Base-by-base conservation (phyloP, 1,284 basidiomycete species). In the Pascua sp. region DNA sequence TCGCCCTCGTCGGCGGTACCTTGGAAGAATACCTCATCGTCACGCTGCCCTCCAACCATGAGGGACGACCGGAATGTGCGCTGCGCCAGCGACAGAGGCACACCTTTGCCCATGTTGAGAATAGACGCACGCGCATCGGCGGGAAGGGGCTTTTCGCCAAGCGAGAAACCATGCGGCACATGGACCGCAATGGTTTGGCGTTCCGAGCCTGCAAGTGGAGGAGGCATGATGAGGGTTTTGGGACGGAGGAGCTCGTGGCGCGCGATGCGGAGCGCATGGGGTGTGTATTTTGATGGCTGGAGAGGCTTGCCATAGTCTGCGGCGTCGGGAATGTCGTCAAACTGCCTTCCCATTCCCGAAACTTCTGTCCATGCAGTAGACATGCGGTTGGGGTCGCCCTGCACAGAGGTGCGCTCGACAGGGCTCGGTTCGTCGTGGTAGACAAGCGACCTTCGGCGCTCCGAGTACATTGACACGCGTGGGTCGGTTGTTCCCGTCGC, bases 131-230 rank as follows among this genome's bases (percentile, higher is more conserved):
- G 60, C 12, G 76, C 70, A 13, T 69, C 73, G 9, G 64, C 57
- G 2, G 76, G 76, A 15, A 78, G 61, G 9, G 76, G 76, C 57
- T 73, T 74, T 42, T 71, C 69, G 17, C 76, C 76, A 0, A 69
- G 49, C 2, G 50, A 60, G 45, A 71, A 78, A 0, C 75, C 75
- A 1, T 72, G 70, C 5, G 67, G 67, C 4, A 69, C 57, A 36
- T 68, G 55, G n/a, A 63, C 62, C 5, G 62, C 46, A 11, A 40
- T 24, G 37, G 55, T 47, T 7, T 47, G 40, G 42, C 43, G 40
- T 39, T 60, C 62, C 13, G 59, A 54, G 7, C 63, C 64, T 4
- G 66, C 57, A 0, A 78, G 62, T 4, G 62, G 57, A 0, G 62
- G 24, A 11, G 76, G 76, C 75, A 78, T 76, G 56, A 76, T 59